These are phyloP conservation scores for Cladophialophora exuberans DNA, from an alignment of 2,329 filamentous ascomycete species.

Conservation along the genomic window DNA sequence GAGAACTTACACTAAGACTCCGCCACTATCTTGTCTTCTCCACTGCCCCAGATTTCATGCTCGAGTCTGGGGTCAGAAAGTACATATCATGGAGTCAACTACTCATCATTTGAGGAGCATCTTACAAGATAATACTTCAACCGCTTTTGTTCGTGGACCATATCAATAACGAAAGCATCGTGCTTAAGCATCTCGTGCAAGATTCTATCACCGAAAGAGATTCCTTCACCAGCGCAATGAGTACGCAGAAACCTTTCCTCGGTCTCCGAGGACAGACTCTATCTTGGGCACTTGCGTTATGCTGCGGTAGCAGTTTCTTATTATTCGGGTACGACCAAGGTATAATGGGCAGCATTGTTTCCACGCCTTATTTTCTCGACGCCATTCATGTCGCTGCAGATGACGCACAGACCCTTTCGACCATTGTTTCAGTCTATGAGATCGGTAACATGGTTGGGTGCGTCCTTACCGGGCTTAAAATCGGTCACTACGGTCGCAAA, in stretches of 20 bases:
- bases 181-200: background rate
- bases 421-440: background rate
- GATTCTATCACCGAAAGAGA: background rate
- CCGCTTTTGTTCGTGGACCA: background rate
- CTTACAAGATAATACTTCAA: background rate
- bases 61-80: too few relatives aligned
- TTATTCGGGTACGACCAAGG: conserved; percentile 6
- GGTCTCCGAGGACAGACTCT: conserved; percentile 1
- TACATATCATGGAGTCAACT: too few relatives aligned
- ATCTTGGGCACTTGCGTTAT: conserved; percentile 5
- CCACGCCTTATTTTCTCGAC: background rate
- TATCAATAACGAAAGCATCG: background rate
- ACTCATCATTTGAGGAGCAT: too few relatives aligned
- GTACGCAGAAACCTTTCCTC: background rate
- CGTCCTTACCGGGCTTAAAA: background rate
- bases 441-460: background rate
- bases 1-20: too few relatives aligned
- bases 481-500: background rate
- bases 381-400: background rate
- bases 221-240: background rate
- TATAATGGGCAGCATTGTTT: background rate
- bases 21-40: too few relatives aligned
- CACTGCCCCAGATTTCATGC: too few relatives aligned
- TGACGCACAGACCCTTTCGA: background rate
- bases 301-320: background rate